These are phyloP conservation scores for Rhodotorula sp. DNA, from an alignment of 1,284 basidiomycete species.

Conservation along the genomic window DNA sequence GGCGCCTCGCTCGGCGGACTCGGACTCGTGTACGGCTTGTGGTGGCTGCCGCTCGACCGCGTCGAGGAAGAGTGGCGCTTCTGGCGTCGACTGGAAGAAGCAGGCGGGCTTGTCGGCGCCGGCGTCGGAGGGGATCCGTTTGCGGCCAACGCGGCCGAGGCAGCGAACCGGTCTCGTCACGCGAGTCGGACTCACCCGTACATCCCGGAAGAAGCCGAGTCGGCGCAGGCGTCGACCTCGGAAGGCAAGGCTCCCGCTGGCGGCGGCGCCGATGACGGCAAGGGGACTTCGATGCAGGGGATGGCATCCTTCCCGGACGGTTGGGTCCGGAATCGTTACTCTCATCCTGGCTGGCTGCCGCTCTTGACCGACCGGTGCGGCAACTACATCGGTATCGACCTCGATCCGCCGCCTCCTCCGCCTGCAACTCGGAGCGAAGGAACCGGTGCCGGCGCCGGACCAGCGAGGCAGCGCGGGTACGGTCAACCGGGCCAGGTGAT, in stretches of 20 bases:
- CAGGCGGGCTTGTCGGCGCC: constrained; percentile 22
- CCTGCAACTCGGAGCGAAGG: background rate
- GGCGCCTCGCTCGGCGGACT: constrained; percentile 16
- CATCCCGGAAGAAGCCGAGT: constrained; percentile 60
- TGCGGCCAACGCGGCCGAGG: constrained; percentile 8
- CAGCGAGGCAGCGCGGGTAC: constrained; percentile 45
- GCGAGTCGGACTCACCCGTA: constrained; percentile 51
- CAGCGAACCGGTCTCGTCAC: background rate
- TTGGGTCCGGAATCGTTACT: constrained; percentile 90
- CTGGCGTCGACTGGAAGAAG: constrained; percentile 79
- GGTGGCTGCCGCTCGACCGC: constrained; percentile 66
- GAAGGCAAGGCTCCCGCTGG: background rate
- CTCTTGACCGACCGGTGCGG: constrained; percentile 88
- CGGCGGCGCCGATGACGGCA: constrained; percentile 4
- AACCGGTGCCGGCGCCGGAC: background rate
- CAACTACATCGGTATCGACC: constrained; percentile 94
- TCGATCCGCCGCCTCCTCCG: constrained; percentile 64
- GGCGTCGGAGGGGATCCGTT: constrained; percentile 26
- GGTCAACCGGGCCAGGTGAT: constrained; percentile 90
- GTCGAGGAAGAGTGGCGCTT: constrained; percentile 89
- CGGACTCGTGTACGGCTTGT: constrained; percentile 45
- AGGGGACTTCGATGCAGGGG: constrained; percentile 40
- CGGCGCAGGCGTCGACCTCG: constrained; percentile 57
- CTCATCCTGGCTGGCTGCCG: constrained; percentile 92
- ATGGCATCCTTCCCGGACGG: constrained; percentile 88